A percentile compares a stretch with the other conserved stretches of the same genome.
phyloP scores from a whole-genome alignment of 176 grass and related monocot species.

The Luzula sylvatica region DNA sequence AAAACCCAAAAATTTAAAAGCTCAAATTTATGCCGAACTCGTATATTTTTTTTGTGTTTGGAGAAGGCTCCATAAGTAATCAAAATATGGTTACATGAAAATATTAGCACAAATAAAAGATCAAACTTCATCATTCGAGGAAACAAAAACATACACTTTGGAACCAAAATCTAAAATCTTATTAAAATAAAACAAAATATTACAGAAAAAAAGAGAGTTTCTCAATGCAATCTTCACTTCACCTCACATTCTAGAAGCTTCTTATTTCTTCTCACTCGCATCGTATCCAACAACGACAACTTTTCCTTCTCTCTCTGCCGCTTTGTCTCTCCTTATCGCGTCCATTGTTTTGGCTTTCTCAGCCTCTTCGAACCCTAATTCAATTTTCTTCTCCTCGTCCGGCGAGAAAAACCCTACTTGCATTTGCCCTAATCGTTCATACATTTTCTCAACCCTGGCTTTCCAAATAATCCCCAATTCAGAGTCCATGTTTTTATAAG shows the following conservation, averaged over 20 bases:
- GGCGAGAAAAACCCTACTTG: conserved; percentile 63
- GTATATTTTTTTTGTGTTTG: too few species aligned
- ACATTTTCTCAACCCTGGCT: conserved; percentile 87
- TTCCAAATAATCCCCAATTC: conserved; percentile 83
- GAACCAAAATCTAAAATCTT: not conserved
- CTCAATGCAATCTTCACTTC: too few species aligned
- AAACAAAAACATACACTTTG: too few species aligned
- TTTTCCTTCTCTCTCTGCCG: conserved; percentile 26
- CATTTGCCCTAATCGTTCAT: conserved; percentile 52
- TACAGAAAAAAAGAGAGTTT: not conserved
- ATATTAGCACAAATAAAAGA: too few species aligned
- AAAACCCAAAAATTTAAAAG: not conserved
- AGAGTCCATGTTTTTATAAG: conserved; percentile 83
- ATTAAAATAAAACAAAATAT: not conserved
- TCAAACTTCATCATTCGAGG: too few species aligned
- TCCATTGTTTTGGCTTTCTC: conserved; percentile 29
- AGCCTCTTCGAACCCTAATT: conserved; percentile 44
- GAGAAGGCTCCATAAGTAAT: too few species aligned
- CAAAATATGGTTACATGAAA: too few species aligned
- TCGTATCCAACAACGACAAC: conserved; percentile 15
- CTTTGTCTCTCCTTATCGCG: conserved; percentile 41
- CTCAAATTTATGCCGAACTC: not conserved
- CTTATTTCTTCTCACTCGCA: not conserved
- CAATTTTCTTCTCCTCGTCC: conserved; percentile 67
- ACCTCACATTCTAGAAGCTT: not conserved